phyloP scores from a whole-genome alignment of 2,329 filamentous ascomycete genomes.

The Immersiporthe knoxdaviesiana region DNA sequence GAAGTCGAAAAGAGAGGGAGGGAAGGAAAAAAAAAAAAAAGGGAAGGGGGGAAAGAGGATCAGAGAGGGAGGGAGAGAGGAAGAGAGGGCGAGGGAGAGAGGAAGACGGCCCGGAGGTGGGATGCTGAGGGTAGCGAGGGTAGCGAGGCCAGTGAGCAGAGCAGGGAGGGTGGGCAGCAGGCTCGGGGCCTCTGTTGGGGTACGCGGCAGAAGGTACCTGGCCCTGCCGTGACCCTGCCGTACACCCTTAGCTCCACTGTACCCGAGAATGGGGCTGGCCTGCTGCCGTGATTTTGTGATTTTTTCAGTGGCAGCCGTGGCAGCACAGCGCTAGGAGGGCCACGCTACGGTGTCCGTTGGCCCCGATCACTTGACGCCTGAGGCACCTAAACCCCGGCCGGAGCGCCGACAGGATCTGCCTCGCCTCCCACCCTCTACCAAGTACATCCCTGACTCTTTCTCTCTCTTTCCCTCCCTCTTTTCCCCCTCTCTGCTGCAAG shows the following conservation, averaged over 20 bases:
- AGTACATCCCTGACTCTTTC: background rate
- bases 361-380: conserved; percentile 24
- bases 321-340: background rate
- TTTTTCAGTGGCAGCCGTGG: conserved; percentile 20
- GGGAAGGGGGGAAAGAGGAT: background rate
- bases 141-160: background rate
- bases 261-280: conserved; percentile 2
- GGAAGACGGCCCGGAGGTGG: conserved; percentile 4
- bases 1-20: background rate
- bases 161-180: background rate
- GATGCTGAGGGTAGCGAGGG: conserved; percentile 1
- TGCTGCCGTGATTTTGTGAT: background rate
- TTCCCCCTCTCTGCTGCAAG: background rate
- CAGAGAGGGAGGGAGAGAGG: background rate
- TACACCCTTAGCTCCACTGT: conserved; percentile 4
- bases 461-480: background rate
- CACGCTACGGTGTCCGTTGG: conserved; percentile 25
- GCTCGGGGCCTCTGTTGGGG: conserved; percentile 2
- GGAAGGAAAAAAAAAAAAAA: background rate
- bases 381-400: conserved; percentile 24
- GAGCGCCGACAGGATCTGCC: conserved; percentile 25
- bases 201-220: conserved; percentile 4
- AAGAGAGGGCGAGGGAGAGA: background rate
- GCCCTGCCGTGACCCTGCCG: conserved; percentile 6
- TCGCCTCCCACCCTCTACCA: background rate